These are phyloP conservation scores for Boletellus deceptivus DNA, from an alignment of 1,284 basidiomycete genomes.

Conservation along the genomic window DNA sequence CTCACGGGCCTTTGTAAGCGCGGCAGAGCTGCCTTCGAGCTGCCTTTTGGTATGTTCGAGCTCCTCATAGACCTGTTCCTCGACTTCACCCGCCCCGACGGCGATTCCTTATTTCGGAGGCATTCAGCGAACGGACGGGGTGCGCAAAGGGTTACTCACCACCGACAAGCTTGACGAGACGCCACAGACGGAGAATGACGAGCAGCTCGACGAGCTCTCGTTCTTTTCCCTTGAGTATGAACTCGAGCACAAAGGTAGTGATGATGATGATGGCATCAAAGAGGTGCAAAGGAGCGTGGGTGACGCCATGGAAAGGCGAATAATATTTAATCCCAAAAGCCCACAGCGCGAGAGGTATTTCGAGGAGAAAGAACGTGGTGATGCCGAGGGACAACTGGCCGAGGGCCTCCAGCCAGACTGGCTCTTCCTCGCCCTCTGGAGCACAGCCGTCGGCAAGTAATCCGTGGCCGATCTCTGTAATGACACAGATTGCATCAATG, in stretches of 20 bases:
- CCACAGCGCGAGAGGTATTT: conserved; percentile 70
- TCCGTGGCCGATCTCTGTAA: conserved; percentile 66
- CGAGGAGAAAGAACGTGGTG: conserved; percentile 68
- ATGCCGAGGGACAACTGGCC: conserved; percentile 64
- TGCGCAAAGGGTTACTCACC: conserved; percentile 41
- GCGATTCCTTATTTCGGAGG: conserved; percentile 53
- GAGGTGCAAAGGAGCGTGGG: conserved; percentile 60
- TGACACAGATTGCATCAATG: conserved; percentile 63
- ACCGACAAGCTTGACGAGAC: conserved; percentile 74
- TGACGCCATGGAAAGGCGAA: conserved; percentile 51
- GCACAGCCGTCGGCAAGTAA: conserved; percentile 56
- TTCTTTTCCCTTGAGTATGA: conserved; percentile 62
- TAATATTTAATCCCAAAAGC: conserved; percentile 59
- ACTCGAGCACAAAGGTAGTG: conserved; percentile 70
- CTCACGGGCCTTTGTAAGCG: conserved; percentile 35
- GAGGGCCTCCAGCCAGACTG: conserved; percentile 62
- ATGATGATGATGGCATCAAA: conserved; percentile 73
- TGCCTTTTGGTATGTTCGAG: conserved; percentile 48
- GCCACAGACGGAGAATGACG: conserved; percentile 73
- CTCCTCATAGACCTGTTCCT: conserved; percentile 49
- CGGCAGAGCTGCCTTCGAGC: conserved; percentile 42
- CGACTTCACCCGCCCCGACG: conserved; percentile 69
- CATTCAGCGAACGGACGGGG: conserved; percentile 2
- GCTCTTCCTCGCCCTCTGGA: conserved; percentile 44
- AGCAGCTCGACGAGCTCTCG: conserved; percentile 68